Evolutionary conservation across 1,284 basidiomycete genomes (phyloP).

Genomic region (Trichosporon sp.): DNA sequence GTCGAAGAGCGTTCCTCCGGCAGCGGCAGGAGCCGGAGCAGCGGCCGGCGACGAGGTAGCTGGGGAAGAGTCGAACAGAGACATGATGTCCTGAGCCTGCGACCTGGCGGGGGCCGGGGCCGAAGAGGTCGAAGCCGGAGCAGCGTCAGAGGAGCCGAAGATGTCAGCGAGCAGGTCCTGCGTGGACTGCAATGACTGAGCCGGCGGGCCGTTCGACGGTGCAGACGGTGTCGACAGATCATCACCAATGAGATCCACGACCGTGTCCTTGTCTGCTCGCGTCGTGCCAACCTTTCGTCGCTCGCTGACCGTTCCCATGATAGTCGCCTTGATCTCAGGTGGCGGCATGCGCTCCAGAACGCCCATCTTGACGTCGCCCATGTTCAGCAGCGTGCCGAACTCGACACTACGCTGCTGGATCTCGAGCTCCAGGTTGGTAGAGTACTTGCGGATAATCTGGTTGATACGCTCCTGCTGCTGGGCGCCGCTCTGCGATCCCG

Average conservation of each 20-base stretch:
- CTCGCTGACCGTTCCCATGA: constrained; percentile 85
- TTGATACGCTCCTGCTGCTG: constrained; percentile 71
- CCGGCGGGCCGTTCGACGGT: constrained; percentile 19
- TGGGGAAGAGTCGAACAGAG: constrained; percentile 64
- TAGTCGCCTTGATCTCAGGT: constrained; percentile 88
- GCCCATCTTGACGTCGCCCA: constrained; percentile 70
- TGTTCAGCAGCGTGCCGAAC: constrained; percentile 74
- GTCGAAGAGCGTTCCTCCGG: constrained; percentile 40
- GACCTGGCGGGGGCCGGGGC: constrained; percentile 47
- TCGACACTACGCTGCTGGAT: constrained; percentile 94
- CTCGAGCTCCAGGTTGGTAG: constrained; percentile 83
- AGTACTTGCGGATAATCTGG: constrained; percentile 68
- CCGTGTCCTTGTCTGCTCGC: constrained; percentile 63
- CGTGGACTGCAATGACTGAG: constrained; percentile 59
- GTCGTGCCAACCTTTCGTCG: constrained; percentile 90
- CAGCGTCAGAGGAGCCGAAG: constrained; percentile 60
- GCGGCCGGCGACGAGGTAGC: constrained; percentile 12
- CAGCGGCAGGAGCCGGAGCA: constrained; percentile 32
- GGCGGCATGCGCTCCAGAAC: constrained; percentile 98
- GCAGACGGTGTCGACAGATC: constrained; percentile 54
- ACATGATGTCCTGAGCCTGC: constrained; percentile 74
- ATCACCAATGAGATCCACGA: constrained; percentile 68
- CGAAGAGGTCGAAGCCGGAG: constrained; percentile 23
- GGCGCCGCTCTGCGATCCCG: constrained; percentile 53
- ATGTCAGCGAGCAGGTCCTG: constrained; percentile 91